These are phyloP conservation scores for Erythrobasidium yunnanense DNA, from an alignment of 768 basidiomycete genomes.

Conservation along the genomic window DNA sequence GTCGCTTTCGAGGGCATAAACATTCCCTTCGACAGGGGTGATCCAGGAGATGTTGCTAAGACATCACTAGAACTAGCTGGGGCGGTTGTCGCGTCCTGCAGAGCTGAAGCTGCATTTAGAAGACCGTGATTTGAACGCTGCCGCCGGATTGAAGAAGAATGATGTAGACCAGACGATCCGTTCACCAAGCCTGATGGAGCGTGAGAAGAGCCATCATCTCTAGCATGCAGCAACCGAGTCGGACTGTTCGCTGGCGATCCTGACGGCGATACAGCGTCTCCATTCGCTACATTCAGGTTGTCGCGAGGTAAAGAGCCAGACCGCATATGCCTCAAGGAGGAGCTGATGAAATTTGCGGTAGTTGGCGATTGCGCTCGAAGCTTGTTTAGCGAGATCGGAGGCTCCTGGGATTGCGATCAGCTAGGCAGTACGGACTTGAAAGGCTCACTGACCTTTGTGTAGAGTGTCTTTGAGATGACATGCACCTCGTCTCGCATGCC, in stretches of 20 bases:
- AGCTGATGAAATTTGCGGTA: slow-evolving; percentile 26
- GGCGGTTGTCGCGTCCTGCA: background rate
- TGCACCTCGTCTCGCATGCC: slow-evolving; percentile 32
- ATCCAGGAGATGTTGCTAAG: too few relatives aligned
- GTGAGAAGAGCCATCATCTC: background rate
- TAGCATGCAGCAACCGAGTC: background rate
- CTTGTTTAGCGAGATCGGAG: background rate
- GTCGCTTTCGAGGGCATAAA: too few relatives aligned
- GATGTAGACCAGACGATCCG: background rate
- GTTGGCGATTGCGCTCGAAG: slow-evolving; percentile 30
- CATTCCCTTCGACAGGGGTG: too few relatives aligned
- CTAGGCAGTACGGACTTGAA: background rate
- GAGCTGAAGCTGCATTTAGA: background rate
- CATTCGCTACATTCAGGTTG: background rate
- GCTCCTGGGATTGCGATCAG: background rate
- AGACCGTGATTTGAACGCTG: background rate
- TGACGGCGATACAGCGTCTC: background rate
- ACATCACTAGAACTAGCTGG: too few relatives aligned
- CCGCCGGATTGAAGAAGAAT: background rate
- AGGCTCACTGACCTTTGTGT: slow-evolving; percentile 28
- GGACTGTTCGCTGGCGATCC: slow-evolving; percentile 7
- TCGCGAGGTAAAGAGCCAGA: slow-evolving; percentile 8
- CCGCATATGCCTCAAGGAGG: slow-evolving; percentile 8
- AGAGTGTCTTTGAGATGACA: slow-evolving; percentile 22
- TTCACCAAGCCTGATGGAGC: background rate